These are phyloP conservation scores for Alternaria metachromatica DNA, from an alignment of 2,329 filamentous ascomycete genomes.

Conservation along the genomic window DNA sequence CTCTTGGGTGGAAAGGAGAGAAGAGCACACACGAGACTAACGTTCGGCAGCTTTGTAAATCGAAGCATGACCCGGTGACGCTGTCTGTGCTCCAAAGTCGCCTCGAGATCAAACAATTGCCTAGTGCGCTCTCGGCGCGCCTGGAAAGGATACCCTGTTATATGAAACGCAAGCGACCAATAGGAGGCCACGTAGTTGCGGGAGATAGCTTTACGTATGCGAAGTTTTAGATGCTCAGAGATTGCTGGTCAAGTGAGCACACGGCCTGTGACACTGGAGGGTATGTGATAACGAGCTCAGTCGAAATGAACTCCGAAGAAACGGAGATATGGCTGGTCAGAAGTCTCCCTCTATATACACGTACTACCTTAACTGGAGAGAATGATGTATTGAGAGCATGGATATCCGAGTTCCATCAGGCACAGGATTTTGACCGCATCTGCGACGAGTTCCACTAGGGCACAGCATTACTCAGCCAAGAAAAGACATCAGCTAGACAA, in stretches of 20 bases:
- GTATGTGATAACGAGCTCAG: not conserved
- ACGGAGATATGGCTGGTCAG: not conserved
- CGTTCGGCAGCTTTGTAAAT: not conserved
- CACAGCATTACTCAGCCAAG: not conserved
- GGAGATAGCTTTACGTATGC: not conserved
- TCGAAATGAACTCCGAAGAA: not conserved
- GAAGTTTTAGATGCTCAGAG: not conserved
- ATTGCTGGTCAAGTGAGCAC: not conserved
- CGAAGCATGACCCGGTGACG: not conserved
- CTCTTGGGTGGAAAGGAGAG: not conserved
- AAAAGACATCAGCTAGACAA: not conserved
- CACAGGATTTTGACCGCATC: not conserved
- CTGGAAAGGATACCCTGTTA: not conserved
- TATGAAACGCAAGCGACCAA: not conserved
- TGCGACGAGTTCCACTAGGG: not conserved
- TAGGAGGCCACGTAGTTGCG: not conserved
- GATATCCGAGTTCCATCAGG: not conserved
- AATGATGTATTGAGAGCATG: not conserved
- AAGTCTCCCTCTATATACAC: not conserved
- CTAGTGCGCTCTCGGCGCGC: not conserved
- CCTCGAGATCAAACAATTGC: not conserved
- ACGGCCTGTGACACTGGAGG: not conserved
- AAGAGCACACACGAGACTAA: not conserved
- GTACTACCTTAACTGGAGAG: rapidly evolving
- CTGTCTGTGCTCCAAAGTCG: not conserved